Conservation (phyloP, 805 yeast species). For the Metschnikowia koreensis region DNA sequence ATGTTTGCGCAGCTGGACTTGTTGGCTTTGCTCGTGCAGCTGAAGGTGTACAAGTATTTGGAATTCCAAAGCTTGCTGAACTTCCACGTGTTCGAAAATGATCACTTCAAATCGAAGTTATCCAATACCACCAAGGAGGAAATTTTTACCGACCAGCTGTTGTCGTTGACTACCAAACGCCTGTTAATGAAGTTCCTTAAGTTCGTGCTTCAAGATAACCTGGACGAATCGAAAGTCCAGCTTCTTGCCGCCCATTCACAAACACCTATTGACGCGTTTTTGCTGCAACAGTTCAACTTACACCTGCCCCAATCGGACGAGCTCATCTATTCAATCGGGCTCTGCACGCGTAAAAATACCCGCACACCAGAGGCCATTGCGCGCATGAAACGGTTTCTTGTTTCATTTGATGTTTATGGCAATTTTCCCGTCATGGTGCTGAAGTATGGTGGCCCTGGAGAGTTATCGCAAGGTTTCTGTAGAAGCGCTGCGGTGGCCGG, state of each 20-base stretch:
- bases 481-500: constrained; percentile 98
- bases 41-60: constrained; percentile 85
- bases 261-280: constrained; percentile 56
- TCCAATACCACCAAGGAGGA: constrained; percentile 82
- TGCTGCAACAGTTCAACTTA: constrained; percentile 64
- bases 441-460: constrained; percentile 95
- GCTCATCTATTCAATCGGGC: constrained; percentile 81
- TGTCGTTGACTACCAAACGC: constrained; percentile 74
- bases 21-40: constrained; percentile 70
- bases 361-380: constrained; percentile 73
- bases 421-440: constrained; percentile 89
- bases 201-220: constrained; percentile 60
- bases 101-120: constrained; percentile 75
- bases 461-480: constrained; percentile 93
- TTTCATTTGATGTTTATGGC: constrained; percentile 89
- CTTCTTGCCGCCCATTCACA: constrained; percentile 57
- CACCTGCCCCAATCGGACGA: constrained; percentile 77
- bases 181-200: constrained; percentile 87
- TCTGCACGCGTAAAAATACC: constrained; percentile 60
- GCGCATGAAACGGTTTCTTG: constrained; percentile 77
- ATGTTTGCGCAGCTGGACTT: constrained; percentile 90
- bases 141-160: constrained; percentile 83
- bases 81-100: constrained; percentile 94
- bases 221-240: constrained; percentile 59
- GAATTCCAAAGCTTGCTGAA: constrained; percentile 87